Evolutionary conservation across 495 filamentous ascomycete genomes (phyloP), one percentile per base, ranked within the genome.

Genomic region (Glarea lozoyensis): DNA sequence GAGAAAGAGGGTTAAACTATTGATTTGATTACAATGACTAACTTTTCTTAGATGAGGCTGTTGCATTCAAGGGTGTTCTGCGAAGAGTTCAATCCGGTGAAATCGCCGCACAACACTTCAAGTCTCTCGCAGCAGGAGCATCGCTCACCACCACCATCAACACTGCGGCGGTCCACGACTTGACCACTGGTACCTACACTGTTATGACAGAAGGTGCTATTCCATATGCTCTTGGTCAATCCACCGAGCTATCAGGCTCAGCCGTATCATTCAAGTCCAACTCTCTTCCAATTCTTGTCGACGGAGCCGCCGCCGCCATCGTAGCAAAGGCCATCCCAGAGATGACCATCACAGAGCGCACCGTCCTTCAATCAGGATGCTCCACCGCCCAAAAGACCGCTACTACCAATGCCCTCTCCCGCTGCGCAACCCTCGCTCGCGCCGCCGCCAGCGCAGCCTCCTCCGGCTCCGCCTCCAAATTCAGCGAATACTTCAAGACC

Each of bases 401-500:
- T 18, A 47, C 45, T 13, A 34, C 29, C 5, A 38, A 31, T 9
- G 43, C 57, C 18, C 60, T 61, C 19, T 50, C 59, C 1, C 55
- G 63, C 58, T 70, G 73, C 46, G 62, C 66, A 0, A 54, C 57
- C 0, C 56, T 81, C 17, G 72, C 78, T 29, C 64, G 58, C 10
- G 60, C 64, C n/a, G 78, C 78, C 10, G 64, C 69, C n/a, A 52
- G 53, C 2, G 76, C 75, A 3, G 76, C 79, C 0, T 41, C 52
- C 1, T 62, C 60, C 1, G 77, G 74, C 13, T 60, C 59, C 1
- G 60, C 69, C 13, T 43, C 64, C 40, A 76, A 73, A 53, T 67
- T 81, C 54, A 54, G 43, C 10, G 75, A 79, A 45, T 81, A 79
- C 59, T 84, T 81, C 70, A 79, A 74, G 60, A 72, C 71, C 4